phyloP scores from a whole-genome alignment of 2,329 filamentous ascomycete genomes.

The Penicillium sp. region DNA sequence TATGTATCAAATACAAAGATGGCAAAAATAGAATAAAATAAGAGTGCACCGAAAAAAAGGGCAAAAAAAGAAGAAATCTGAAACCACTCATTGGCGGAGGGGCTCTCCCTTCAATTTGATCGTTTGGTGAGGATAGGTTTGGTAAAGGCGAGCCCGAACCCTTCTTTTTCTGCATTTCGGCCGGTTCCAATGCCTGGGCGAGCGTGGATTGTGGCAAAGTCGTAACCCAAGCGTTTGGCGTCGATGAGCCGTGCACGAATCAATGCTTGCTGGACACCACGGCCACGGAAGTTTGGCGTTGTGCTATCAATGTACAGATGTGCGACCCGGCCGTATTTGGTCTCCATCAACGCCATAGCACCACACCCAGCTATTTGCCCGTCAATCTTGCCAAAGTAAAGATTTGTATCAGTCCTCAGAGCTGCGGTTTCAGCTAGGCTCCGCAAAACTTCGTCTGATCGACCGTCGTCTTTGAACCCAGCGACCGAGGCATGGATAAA shows the following conservation, averaged over 20 bases:
- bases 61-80: background rate
- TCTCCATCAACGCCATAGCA: slow-evolving; percentile 18
- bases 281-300: slow-evolving; percentile 12
- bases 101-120: background rate
- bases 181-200: slow-evolving; percentile 14
- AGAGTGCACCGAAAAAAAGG: background rate
- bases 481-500: slow-evolving; percentile 18
- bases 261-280: slow-evolving; percentile 17
- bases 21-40: background rate
- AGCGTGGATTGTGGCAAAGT: slow-evolving; percentile 14
- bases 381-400: slow-evolving; percentile 16
- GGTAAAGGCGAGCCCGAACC: slow-evolving; percentile 20
- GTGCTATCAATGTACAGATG: slow-evolving; percentile 24
- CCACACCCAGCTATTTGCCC: slow-evolving; percentile 13
- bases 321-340: slow-evolving; percentile 14
- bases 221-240: slow-evolving; percentile 13
- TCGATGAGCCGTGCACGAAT: slow-evolving; percentile 15
- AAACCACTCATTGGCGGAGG: too few relatives aligned
- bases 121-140: slow-evolving; percentile 15
- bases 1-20: background rate
- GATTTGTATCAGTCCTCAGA: slow-evolving; percentile 13
- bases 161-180: slow-evolving; percentile 19
- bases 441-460: slow-evolving; percentile 9
- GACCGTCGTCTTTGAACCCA: slow-evolving; percentile 17
- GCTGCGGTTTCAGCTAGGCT: slow-evolving; percentile 14